Percentiles rank a stretch among this genome's conserved stretches.
Conservation (phyloP, 2,329 filamentous ascomycete species). For the Penicillium sp. region DNA sequence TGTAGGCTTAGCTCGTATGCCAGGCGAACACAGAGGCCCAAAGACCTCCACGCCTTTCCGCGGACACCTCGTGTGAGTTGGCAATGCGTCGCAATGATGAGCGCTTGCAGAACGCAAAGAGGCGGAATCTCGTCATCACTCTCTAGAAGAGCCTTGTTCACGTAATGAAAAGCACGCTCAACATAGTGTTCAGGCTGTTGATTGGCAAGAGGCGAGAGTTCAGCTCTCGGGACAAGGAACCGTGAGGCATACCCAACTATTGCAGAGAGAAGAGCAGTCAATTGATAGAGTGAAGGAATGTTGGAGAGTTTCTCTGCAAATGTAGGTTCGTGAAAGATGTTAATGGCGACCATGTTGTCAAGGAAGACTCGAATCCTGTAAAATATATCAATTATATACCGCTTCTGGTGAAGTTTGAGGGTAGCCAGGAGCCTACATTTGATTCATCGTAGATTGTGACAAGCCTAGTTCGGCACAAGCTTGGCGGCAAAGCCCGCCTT, state of each 20-base stretch:
- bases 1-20: background rate
- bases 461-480: background rate
- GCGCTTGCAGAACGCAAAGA: background rate
- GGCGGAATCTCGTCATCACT: background rate
- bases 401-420: background rate
- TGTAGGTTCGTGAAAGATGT: background rate
- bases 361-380: background rate
- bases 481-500: background rate
- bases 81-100: background rate
- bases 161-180: background rate
- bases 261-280: background rate
- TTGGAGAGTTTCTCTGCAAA: background rate
- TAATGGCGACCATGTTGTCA: background rate
- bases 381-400: too few species aligned
- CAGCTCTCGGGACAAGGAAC: background rate
- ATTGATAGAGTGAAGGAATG: background rate
- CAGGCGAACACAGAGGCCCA: background rate
- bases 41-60: background rate
- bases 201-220: background rate
- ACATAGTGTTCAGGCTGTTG: background rate
- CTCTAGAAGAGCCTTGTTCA: background rate
- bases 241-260: background rate
- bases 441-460: background rate
- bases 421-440: background rate
- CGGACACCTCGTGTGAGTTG: background rate